Evolutionary conservation across 176 grass and related monocot genomes (phyloP), one percentile per base, ranked within the genome.

Genomic region (Oryza meridionalis): DNA sequence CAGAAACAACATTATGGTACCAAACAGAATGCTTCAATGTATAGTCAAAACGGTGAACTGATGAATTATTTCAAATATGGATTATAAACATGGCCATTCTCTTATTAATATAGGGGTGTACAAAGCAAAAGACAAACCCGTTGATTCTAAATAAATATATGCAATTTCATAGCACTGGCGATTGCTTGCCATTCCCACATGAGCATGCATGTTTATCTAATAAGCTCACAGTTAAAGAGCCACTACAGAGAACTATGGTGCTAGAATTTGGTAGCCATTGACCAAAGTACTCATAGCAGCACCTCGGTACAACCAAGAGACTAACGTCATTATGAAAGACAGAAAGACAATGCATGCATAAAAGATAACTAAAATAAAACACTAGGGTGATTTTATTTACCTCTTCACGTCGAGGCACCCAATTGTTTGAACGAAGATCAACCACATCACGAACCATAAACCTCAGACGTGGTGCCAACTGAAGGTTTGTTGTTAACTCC

Each of bases 341-440:
- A 9, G 46, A 46, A 62, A 83, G 43, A 3, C n/a, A 9, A 32
- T 8, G 33, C 43, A 81, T 45, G 13, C 42, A 77, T 19, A 9
- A 2, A 46, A 68, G 10, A 17, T 38, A 46, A 72, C 29, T 35
- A 59, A 65, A 40, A 40, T 35, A 59, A 65, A 40, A 40, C 16
- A 80, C 17, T 70, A 64, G 16, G 73, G 25, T 70, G 16, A 76
- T 76, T 90, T 77, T 35, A 47, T 71, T 83, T 84, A 97, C 94
- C 94, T 97, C 94, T 33, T 93, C 94, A 55, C 89, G 94, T 73
- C 94, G 94, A 64, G 94, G 94, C 22, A 97, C 94, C 94, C 94
- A 97, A 35, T 79, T 94, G 82, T 97, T 94, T 2, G 94, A 84
- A 19, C 91, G 91, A 47, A 94, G 87, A 75, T 97, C 91, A 45